Conservation (phyloP, 306 rosid genomes). For the Cucurbita ficifolia region DNA sequence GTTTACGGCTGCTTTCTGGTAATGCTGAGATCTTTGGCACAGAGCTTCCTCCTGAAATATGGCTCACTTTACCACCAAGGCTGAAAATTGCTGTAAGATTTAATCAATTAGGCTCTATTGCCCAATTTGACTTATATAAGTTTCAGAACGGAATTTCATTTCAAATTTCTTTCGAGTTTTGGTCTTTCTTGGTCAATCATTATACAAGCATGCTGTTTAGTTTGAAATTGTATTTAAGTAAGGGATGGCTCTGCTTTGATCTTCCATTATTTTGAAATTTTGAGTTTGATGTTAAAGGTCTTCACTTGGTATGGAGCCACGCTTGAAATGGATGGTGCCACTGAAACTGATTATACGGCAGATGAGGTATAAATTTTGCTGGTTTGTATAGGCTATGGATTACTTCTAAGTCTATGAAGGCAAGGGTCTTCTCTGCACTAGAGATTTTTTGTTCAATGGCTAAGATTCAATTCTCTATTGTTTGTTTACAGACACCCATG, state of each 20-base stretch:
- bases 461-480: background rate
- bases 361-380: conserved; percentile 50
- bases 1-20: conserved; percentile 65
- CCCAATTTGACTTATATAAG: background rate
- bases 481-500: conserved; percentile 63
- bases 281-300: conserved; percentile 25
- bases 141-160: background rate
- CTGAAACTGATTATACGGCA: conserved; percentile 77
- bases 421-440: background rate
- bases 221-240: background rate
- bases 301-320: conserved; percentile 95
- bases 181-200: background rate
- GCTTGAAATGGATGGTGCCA: conserved; percentile 77
- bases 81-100: conserved; percentile 67
- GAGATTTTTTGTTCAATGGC: background rate
- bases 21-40: conserved; percentile 89
- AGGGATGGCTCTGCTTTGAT: background rate
- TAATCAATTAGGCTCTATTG: background rate
- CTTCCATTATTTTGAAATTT: background rate
- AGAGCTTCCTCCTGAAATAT: conserved; percentile 85
- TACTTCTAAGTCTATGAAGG: background rate
- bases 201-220: background rate
- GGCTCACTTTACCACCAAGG: conserved; percentile 73
- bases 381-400: background rate
- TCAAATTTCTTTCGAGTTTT: background rate